Evolutionary conservation across 1,284 basidiomycete genomes (phyloP).

Genomic region (Puccinia novopanici): DNA sequence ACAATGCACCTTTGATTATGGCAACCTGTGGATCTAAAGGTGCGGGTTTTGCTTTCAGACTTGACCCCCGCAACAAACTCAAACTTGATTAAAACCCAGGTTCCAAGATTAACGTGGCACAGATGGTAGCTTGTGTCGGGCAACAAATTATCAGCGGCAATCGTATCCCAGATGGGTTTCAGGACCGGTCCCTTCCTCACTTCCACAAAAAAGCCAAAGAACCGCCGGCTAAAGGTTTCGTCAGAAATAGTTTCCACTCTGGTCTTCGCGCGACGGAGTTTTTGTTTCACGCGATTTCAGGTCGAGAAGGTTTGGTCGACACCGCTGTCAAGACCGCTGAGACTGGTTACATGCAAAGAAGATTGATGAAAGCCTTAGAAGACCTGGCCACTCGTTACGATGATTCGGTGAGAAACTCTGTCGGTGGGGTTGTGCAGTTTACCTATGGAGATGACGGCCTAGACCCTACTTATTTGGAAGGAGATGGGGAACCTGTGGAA

Average conservation of each 20-base stretch:
- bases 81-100: conserved; percentile 58
- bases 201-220: conserved; percentile 97
- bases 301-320: conserved; percentile 96
- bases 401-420: conserved; percentile 91
- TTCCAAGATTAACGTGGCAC: conserved; percentile 98
- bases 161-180: conserved; percentile 98
- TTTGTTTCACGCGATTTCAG: conserved; percentile 97
- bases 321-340: conserved; percentile 67
- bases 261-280: conserved; percentile 96
- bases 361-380: conserved; percentile 97
- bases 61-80: neutral
- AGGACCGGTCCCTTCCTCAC: conserved; percentile 96
- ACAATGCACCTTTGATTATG: conserved; percentile 98
- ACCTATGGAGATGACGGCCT: conserved; percentile 95
- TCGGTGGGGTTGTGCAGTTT: conserved; percentile 97
- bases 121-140: conserved; percentile 99
- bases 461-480: conserved; percentile 93
- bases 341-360: conserved; percentile 98
- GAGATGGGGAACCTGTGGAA: conserved; percentile 82
- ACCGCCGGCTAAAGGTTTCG: conserved; percentile 97
- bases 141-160: conserved; percentile 98
- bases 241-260: conserved; percentile 90
- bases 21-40: conserved; percentile 97
- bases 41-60: neutral
- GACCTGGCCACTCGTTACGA: conserved; percentile 97